phyloP scores from a whole-genome alignment of 148 eudicot genomes.

The Persicaria tinctoria region DNA sequence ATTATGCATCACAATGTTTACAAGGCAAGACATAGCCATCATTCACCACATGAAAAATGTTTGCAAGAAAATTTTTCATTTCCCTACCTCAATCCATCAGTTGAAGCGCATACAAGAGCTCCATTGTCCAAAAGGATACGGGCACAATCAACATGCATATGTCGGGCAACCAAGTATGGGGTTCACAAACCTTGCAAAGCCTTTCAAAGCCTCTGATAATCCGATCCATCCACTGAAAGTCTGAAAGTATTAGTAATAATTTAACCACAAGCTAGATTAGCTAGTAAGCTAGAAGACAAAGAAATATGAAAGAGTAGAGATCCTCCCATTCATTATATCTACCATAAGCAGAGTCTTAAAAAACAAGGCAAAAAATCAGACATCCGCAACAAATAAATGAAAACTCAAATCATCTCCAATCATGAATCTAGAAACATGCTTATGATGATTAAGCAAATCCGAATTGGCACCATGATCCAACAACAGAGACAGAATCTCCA shows the following conservation, averaged over 20 bases:
- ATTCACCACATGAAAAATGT: not conserved
- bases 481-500: constrained; percentile 18
- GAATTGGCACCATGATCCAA: constrained; percentile 20
- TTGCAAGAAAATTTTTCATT: not conserved
- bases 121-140: too few species aligned
- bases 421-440: constrained; percentile 14
- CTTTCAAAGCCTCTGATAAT: constrained; percentile 10
- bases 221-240: too few species aligned
- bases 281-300: not conserved
- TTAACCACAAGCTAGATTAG: too few species aligned
- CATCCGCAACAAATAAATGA: not conserved
- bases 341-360: constrained; percentile 22
- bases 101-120: constrained; percentile 4
- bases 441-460: constrained; percentile 20
- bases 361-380: not conserved
- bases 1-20: not conserved
- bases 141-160: not conserved
- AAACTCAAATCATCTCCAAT: not conserved
- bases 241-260: too few species aligned
- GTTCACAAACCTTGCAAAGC: constrained; percentile 28
- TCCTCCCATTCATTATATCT: constrained; percentile 22
- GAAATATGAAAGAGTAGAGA: constrained; percentile 2
- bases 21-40: too few species aligned
- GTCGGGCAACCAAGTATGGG: constrained; percentile 21
- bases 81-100: constrained; percentile 11